A percentile compares a stretch with the other conserved stretches of the same genome.
These are phyloP conservation scores for Zymoseptoria passerinii DNA, from an alignment of 2,329 filamentous ascomycete species.

Conservation along the genomic window DNA sequence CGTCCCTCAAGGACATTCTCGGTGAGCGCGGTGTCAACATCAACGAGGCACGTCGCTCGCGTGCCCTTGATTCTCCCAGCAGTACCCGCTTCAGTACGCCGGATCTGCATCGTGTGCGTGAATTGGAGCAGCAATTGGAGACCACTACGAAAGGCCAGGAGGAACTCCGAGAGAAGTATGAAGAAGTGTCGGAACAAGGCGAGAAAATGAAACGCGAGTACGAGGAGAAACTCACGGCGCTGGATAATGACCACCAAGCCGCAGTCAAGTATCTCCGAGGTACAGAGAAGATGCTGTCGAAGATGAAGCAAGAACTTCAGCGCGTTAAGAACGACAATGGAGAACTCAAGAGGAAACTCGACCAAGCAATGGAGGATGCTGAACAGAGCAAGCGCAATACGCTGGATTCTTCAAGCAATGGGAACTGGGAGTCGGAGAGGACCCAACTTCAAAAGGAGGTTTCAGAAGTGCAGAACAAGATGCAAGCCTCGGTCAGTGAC, in stretches of 20 bases:
- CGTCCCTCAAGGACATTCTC: conserved; percentile 85
- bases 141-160: conserved; percentile 71
- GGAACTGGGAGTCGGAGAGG: conserved; percentile 69
- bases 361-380: conserved; percentile 29
- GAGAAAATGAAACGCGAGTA: conserved; percentile 84
- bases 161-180: conserved; percentile 70
- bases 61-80: conserved; percentile 63
- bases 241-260: conserved; percentile 96
- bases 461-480: conserved; percentile 58
- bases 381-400: conserved; percentile 24
- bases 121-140: conserved; percentile 82
- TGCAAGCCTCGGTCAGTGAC: conserved; percentile 55
- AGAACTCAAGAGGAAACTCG: conserved; percentile 73
- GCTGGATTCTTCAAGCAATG: conserved; percentile 35
- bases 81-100: conserved; percentile 58
- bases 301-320: conserved; percentile 94
- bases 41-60: conserved; percentile 60
- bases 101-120: conserved; percentile 67
- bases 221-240: conserved; percentile 83
- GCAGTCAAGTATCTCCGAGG: conserved; percentile 97
- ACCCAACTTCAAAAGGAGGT: conserved; percentile 60
- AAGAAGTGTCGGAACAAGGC: conserved; percentile 67
- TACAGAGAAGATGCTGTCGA: conserved; percentile 97
- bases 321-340: conserved; percentile 83
- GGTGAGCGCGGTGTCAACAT: conserved; percentile 80